These are phyloP conservation scores for Sideroxylon spinosum DNA, from an alignment of 179 eudicot species.

Conservation along the genomic window DNA sequence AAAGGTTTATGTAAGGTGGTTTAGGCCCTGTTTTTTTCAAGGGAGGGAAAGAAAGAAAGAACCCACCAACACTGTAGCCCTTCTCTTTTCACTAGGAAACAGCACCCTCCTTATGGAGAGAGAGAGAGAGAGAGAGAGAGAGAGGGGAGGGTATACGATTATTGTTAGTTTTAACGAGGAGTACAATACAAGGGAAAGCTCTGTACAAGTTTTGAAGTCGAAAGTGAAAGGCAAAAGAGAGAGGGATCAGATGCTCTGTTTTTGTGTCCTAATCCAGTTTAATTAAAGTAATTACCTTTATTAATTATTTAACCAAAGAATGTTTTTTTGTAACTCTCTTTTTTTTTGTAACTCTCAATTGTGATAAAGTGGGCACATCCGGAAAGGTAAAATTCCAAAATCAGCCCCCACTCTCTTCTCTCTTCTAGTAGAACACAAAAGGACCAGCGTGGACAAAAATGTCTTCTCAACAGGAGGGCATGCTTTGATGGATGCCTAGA, in stretches of 20 bases:
- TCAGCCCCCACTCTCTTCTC: too few relatives aligned
- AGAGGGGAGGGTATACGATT: too few relatives aligned
- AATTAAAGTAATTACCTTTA: background rate
- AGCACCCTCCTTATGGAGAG: background rate
- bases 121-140: background rate
- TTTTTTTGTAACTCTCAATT: too few relatives aligned
- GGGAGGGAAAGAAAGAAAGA: slow-evolving; percentile 15
- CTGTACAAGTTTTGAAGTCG: slow-evolving; percentile 27
- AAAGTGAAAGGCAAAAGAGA: slow-evolving; percentile 1
- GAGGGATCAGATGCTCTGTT: slow-evolving; percentile 17
- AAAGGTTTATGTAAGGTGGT: background rate
- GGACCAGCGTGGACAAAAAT: too few relatives aligned
- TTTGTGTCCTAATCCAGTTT: slow-evolving; percentile 8
- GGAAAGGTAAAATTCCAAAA: background rate
- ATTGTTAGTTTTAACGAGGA: background rate
- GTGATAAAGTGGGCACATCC: background rate
- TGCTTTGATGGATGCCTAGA: too few relatives aligned
- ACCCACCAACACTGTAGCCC: background rate
- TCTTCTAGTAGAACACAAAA: too few relatives aligned
- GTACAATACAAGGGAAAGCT: slow-evolving; percentile 28
- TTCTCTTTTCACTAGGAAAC: slow-evolving; percentile 10
- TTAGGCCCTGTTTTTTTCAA: slow-evolving; percentile 7
- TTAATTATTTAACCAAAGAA: too few relatives aligned
- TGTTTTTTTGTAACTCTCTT: too few relatives aligned
- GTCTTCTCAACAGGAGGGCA: too few relatives aligned